Conservation (phyloP, 352 stramenopile genomes). For the Phytophthora pinifolia region DNA sequence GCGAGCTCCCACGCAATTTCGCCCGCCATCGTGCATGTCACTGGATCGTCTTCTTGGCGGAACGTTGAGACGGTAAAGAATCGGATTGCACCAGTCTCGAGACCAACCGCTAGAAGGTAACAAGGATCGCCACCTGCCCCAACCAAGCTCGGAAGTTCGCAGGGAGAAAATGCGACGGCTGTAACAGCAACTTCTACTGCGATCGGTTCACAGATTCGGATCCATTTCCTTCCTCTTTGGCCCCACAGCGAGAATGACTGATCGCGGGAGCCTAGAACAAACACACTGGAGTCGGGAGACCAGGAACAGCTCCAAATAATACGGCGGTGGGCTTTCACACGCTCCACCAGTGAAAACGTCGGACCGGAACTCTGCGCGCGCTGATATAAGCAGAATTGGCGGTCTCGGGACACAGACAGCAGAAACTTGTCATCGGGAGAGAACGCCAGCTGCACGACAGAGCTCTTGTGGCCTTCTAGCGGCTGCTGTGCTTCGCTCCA, state of each 20-base stretch:
- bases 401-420: slow-evolving; percentile 72
- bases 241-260: slow-evolving; percentile 66
- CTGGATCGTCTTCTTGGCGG: neutral
- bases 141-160: neutral
- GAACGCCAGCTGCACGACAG: slow-evolving; percentile 76
- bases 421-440: slow-evolving; percentile 60
- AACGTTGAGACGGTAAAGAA: slow-evolving; percentile 31
- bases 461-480: slow-evolving; percentile 74
- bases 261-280: slow-evolving; percentile 66
- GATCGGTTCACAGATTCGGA: slow-evolving; percentile 20
- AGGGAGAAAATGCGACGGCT: slow-evolving; percentile 58
- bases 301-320: slow-evolving; percentile 85
- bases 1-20: slow-evolving; percentile 28
- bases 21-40: slow-evolving; percentile 12
- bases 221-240: slow-evolving; percentile 23
- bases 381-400: slow-evolving; percentile 71
- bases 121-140: neutral
- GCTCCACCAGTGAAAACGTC: slow-evolving; percentile 42
- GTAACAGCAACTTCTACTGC: slow-evolving; percentile 49
- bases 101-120: slow-evolving; percentile 56
- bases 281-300: slow-evolving; percentile 55
- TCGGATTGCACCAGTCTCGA: slow-evolving; percentile 56
- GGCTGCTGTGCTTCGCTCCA: slow-evolving; percentile 49
- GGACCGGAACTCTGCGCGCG: slow-evolving; percentile 15
- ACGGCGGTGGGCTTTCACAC: slow-evolving; percentile 67